Evolutionary conservation across 139 green algal species (phyloP), one percentile per base, ranked within the genome.

Genomic region (Volvox reticuliferus): DNA sequence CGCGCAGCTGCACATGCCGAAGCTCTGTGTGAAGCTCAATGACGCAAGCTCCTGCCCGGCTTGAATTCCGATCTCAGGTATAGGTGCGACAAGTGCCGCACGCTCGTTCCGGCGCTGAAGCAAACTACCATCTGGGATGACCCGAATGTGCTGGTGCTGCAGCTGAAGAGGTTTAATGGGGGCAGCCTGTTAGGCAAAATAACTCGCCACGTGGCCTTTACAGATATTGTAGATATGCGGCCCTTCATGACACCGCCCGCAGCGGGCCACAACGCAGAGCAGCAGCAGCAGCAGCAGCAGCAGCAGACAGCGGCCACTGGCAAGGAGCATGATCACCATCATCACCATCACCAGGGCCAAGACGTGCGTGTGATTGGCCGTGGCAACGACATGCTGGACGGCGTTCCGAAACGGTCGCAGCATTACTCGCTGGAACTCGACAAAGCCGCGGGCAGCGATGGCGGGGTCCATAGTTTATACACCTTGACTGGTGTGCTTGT

Each of bases 61-160:
- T 55, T 55, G 44, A 55, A 55, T 9, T 55, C 44, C 44, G 44
- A 55, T 9, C 36, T 33, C 80, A 93, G 77, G 87, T 93, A 93
- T 89, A 93, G 91, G 89, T 96, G 94, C 89, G 94, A 96, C 71
- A 73, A 63, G 12, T 96, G 94, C 80, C 92, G 91, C 24, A 37
- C 82, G 84, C 89, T 96, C 37, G 87, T 94, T 28, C 50, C 80
- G 30, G 93, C 94, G 26, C 50, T 92, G 69, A 93, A 94, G 89
- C 93, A 95, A 50, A 87, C 93, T 19, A 94, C 92, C 62, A 94
- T 99, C 61, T 92, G 98, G 30, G 89, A 95, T 24, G 92, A 96
- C 36, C 98, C 98, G 30, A 97, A 97, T 85, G 92, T 99, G 36
- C 94, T 99, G 30, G 93, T 95, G 16, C 89, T 98, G n/a, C 97